Base-by-base conservation (phyloP, 129 eudicot species). In the Logfia minima region DNA sequence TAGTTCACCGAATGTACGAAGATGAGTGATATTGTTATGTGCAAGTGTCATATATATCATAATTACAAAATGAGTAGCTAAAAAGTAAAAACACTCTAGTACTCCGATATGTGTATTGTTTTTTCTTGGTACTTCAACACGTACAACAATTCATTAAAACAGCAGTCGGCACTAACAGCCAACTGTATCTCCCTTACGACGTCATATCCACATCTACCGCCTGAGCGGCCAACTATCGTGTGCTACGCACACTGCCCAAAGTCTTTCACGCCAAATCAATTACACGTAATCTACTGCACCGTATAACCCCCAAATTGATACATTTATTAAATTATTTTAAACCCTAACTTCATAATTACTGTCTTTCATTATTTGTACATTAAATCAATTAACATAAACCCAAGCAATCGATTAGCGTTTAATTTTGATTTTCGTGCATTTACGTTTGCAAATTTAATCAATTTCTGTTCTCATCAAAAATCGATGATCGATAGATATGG, bases 261-360 rank as follows among this genome's bases (percentile, higher is more conserved):
- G 10, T 58, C 28, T 9, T 14, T 58, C 63, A 58, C 63, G 63
- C 63, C 22, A 58, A 58, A 58, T 19, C 23, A 19, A 19, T 28
- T 6, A 58, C 63, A 58, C 63, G 63, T 58, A 58, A 21, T 4
- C 63, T 48, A 58, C 60, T 39, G 11, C 60, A 53, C 60, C 60
- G 60, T 18, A 58, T 58, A 58, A 58, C 21, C 63, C 63, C 63
- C 63, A 58, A 58, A 58, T 58, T 21, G 63, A 58, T 58, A 5
- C 24, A 58, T 58, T 19, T 19, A 6, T 43, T 39, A 39, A 43
- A 2, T 48, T 58, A 7, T n/a, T 56, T 5, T 7, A 56, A 18
- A 56, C 24, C 24, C 22, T 56, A 56, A 56, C 62, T 56, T 56
- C 22, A n/a, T n/a, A 19, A 6, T 56, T 56, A 17, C 62, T 17